Conservation (phyloP, 495 filamentous ascomycete species). For the Amphirosellinia nigrospora region DNA sequence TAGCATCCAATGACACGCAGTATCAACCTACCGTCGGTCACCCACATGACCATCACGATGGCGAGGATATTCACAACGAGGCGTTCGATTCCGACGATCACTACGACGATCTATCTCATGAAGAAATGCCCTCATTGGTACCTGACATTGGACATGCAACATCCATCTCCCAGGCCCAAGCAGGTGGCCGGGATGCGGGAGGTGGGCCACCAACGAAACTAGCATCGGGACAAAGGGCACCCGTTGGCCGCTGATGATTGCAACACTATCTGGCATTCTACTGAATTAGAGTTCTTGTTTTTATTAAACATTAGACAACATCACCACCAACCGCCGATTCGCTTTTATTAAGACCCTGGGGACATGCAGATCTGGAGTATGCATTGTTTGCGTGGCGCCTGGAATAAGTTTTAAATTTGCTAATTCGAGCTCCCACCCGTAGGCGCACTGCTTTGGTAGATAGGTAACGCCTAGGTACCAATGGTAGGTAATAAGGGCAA, state of each 20-base stretch:
- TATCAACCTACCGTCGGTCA: slow-evolving; percentile 22
- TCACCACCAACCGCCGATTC: background rate
- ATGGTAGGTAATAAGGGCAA: background rate
- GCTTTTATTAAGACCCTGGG: background rate
- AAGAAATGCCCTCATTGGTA: slow-evolving; percentile 17
- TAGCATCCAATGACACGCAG: slow-evolving; percentile 37
- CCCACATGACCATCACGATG: slow-evolving; percentile 44
- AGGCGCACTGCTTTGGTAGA: background rate
- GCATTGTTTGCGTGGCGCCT: background rate
- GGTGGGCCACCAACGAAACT: background rate
- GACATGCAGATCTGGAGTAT: background rate
- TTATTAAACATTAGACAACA: background rate
- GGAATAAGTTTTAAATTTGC: background rate
- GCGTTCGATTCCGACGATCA: slow-evolving; percentile 33
- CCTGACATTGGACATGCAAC: background rate
- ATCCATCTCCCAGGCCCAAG: background rate
- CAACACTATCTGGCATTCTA: background rate
- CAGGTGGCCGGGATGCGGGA: background rate
- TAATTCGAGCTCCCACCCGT: background rate
- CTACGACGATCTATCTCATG: slow-evolving; percentile 30
- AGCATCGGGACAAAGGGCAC: background rate
- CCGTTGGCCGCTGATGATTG: background rate
- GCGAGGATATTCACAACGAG: slow-evolving; percentile 42
- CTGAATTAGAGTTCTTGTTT: background rate
- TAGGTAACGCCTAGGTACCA: background rate